Evolutionary conservation across 345 rosid species (phyloP).

Genomic region (Atalantia buxifolia): DNA sequence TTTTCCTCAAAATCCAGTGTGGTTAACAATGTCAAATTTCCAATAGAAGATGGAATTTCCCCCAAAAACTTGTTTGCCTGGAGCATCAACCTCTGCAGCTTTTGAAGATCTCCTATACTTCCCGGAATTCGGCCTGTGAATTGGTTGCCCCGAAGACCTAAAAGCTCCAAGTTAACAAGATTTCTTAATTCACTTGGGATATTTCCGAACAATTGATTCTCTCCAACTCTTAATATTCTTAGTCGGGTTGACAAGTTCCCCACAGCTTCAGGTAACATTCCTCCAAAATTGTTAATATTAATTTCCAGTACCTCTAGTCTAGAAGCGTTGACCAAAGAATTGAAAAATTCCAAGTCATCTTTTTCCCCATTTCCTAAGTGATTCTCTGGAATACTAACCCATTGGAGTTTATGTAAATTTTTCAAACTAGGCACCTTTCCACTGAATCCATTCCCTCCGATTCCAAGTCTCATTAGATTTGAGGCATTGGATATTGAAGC

Average conservation of each 20-base stretch:
- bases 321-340: not conserved
- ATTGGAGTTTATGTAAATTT: not conserved
- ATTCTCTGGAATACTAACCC: not conserved
- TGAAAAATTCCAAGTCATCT: not conserved
- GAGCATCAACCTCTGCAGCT: fast-evolving
- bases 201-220: not conserved
- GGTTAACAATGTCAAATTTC: conserved; percentile 4
- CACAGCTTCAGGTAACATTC: conserved; percentile 1
- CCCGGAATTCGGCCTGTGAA: not conserved
- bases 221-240: not conserved
- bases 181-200: not conserved
- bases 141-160: not conserved
- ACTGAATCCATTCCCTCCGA: fast-evolving
- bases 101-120: not conserved
- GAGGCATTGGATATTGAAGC: conserved; percentile 13
- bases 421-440: conserved; percentile 4
- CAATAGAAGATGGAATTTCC: conserved; percentile 10
- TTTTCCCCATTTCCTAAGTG: not conserved
- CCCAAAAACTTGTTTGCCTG: not conserved
- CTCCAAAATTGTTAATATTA: fast-evolving
- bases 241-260: conserved; percentile 9
- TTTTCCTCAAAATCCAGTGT: not conserved
- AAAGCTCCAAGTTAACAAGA: not conserved
- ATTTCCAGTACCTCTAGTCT: not conserved
- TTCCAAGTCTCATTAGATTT: fast-evolving